Evolutionary conservation across 108 stramenopile species (phyloP), one percentile per base, ranked within the genome.

Genomic region (Nitzschia inconspicua): DNA sequence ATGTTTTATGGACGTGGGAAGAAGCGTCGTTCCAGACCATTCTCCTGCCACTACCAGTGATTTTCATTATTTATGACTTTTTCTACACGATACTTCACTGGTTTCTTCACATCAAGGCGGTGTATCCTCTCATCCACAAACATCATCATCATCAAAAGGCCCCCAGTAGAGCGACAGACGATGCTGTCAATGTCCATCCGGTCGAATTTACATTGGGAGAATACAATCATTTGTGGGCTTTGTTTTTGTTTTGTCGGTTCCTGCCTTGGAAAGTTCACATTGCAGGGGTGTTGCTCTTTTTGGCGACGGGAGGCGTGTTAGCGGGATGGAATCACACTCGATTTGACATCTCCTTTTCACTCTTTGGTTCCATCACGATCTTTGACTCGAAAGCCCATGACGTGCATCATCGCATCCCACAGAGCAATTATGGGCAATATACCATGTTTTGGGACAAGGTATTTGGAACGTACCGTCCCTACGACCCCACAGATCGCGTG

Each of bases 121-220:
- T 97, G 3, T 98, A 98, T 63, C 75, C 76, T 2, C 79, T 68
- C 63, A 76, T 98, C 43, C 98, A 98, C 85, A 98, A 97, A 77
- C 98, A 98, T 77, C 98, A 98, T 59, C 98, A 98, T 60, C 75
- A 76, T 35, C 96, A 98, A 77, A 96, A 96, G 66, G 96, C 95
- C 0, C 98, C 98, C 9, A 73, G 86, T 19, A 76, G 98, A 11
- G 98, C 94, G 23, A 95, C 89, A 57, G 76, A 82, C n/a, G 98
- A 98, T 70, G 98, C 96, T 10, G 88, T 97, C 43, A 98, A 98
- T 78, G 96, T 97, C 29, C 98, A 98, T 78, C 98, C 98, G 9
- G 63, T 98, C n/a, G 98, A 98, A 72, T 98, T 92, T 66, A 65
- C 95, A 35, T 53, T 95, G 40, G 98, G 98, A 19, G 98, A 98